A percentile compares a stretch with the other conserved stretches of the same genome.
Evolutionary conservation across 176 grass and related monocot species (phyloP).

Genomic region (Oryza coarctata): DNA sequence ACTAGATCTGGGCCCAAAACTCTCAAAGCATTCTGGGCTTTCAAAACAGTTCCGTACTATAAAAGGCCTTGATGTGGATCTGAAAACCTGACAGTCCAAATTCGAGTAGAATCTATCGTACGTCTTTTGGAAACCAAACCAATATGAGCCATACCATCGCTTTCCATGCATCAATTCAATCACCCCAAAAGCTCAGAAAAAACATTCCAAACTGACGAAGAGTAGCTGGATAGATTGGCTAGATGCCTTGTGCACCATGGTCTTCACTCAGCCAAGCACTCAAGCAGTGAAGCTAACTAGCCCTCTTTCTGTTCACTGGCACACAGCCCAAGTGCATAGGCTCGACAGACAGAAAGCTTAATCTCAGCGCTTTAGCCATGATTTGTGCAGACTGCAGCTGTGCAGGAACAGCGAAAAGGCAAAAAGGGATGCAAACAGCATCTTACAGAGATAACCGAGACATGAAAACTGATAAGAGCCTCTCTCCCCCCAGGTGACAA

Average conservation of each 20-base stretch:
- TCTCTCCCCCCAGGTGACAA: conserved; percentile 11
- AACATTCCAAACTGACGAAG: neutral
- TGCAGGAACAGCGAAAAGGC: conserved; percentile 13
- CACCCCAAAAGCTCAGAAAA: conserved; percentile 6
- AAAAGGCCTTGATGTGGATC: neutral
- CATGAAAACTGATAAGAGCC: neutral
- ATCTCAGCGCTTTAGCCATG: conserved; percentile 31
- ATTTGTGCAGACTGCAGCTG: conserved; percentile 28
- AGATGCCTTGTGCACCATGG: neutral
- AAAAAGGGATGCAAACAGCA: conserved; percentile 4
- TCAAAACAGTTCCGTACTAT: neutral
- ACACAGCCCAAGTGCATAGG: neutral
- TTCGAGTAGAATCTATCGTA: neutral
- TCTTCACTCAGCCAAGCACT: neutral
- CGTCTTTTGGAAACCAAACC: neutral
- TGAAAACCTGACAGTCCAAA: neutral
- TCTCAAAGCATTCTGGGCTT: neutral
- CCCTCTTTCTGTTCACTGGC: neutral
- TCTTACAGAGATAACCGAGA: neutral
- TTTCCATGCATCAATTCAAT: neutral
- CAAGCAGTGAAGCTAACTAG: neutral
- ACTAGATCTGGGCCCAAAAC: neutral
- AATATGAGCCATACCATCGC: neutral
- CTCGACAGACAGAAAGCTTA: conserved; percentile 25
- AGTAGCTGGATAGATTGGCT: neutral